A percentile compares a stretch with the other conserved stretches of the same genome.
Conservation (phyloP, 2,329 filamentous ascomycete species). For the Fusarium xyrophilum region DNA sequence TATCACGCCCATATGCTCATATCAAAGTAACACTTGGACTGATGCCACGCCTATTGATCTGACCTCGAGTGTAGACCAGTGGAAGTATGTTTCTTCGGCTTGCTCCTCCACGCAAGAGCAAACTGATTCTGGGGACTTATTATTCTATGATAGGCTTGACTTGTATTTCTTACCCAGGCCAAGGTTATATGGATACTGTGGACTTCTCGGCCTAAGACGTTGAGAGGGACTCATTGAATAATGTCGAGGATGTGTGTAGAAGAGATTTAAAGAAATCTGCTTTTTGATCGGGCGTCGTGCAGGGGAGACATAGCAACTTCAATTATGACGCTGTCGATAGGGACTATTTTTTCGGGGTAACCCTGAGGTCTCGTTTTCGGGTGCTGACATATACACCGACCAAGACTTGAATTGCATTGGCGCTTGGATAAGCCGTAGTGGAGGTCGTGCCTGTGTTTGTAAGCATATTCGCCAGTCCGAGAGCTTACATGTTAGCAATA, state of each 20-base stretch:
- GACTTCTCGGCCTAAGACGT: neutral
- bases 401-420: neutral
- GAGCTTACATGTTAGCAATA: neutral
- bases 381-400: neutral
- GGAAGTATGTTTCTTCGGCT: neutral
- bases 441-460: neutral
- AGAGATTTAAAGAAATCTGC: too few relatives aligned
- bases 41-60: neutral
- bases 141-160: neutral
- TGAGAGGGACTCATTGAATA: too few relatives aligned
- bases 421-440: neutral
- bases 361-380: neutral
- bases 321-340: neutral
- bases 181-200: neutral
- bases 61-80: fast-evolving
- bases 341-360: neutral
- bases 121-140: neutral
- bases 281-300: too few relatives aligned
- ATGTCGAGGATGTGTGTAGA: too few relatives aligned
- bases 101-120: neutral
- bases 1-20: fast-evolving
- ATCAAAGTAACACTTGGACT: neutral
- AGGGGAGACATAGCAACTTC: neutral
- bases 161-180: too few relatives aligned
- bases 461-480: neutral